Base-by-base conservation (phyloP, 208 protist genomes). In the Acanthamoeba triangularis region DNA sequence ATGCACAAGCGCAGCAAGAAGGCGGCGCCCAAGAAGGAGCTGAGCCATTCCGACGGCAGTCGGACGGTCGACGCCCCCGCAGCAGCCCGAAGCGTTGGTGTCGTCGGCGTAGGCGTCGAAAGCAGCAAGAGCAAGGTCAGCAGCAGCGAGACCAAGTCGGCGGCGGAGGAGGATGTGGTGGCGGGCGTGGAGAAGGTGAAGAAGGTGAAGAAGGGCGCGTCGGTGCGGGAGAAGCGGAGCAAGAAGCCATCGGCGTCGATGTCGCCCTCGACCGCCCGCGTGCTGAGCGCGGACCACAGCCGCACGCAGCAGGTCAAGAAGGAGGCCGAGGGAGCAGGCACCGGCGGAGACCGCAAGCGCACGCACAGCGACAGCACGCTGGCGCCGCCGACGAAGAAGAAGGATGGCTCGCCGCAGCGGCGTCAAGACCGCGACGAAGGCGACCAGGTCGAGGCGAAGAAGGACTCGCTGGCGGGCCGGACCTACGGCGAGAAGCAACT, bases 401-500 rank as follows among this genome's bases (percentile, higher is more conserved):
- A 74, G 65, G 28, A 6, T 3, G 65, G 13, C 65, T 44, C 35
- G 69, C 69, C 30, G 65, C 16, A 35, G 63, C 63, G 20, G 25
- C 65, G 16, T 5, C 18, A 11, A 13, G 18, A 23, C 25, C 18
- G 59, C 59, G 59, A 65, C 20, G 59, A 65, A 13, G 18, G 37
- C 8, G 69, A 11, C 0, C 7, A 44, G 33, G 3, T 1, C n/a
- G 69, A 10, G 14, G 30, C n/a, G 33, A 25, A 41, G 67, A 35
- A 41, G 67, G 67, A 76, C 14, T 41, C 67, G 30, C 67, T 76
- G 18, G 8, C 10, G 6, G 30, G 16, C 30, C 67, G 67, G 14
- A 76, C 33, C 80, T 88, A 65, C 80, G 49, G 49, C n/a, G 52
- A 37, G 49, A 35, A n/a, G 49, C 80, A 88, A 49, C 80, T 88